Evolutionary conservation across 768 basidiomycete genomes (phyloP).

Genomic region (Mycena vulgaris): DNA sequence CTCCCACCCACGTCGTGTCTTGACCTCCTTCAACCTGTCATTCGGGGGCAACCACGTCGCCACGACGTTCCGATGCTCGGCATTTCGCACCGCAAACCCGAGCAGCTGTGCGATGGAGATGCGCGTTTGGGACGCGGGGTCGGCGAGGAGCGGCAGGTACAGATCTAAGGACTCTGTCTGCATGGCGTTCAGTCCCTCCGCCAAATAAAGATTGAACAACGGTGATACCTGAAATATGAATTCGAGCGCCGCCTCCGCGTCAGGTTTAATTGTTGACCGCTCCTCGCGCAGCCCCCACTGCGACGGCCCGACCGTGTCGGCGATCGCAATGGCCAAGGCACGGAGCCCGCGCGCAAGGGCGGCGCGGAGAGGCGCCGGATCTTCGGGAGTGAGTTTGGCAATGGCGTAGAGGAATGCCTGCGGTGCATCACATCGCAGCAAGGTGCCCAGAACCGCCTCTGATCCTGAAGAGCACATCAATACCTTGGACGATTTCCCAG

Average conservation of each 20-base stretch:
- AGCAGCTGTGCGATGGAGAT: conserved; percentile 74
- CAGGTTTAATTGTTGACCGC: conserved; percentile 57
- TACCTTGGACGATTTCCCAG: not conserved
- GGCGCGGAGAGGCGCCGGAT: conserved; percentile 59
- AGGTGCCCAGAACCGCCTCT: conserved; percentile 68
- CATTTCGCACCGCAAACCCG: conserved; percentile 64
- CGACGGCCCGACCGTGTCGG: conserved; percentile 80
- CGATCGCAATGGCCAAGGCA: conserved; percentile 69
- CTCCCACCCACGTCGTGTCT: conserved; percentile 82
- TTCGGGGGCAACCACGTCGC: conserved; percentile 74
- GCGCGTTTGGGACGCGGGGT: conserved; percentile 57
- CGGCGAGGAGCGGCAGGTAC: conserved; percentile 74
- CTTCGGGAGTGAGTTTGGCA: conserved; percentile 59
- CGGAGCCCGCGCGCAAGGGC: conserved; percentile 78
- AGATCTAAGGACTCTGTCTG: conserved; percentile 76
- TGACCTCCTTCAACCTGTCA: conserved; percentile 70
- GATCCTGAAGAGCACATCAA: conserved; percentile 62
- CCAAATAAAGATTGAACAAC: not conserved
- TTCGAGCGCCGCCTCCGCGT: conserved; percentile 72
- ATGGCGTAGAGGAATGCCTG: conserved; percentile 76
- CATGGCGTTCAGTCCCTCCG: not conserved
- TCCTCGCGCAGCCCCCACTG: conserved; percentile 74
- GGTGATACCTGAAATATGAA: conserved; percentile 70
- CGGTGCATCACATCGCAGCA: conserved; percentile 72
- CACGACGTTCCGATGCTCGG: conserved; percentile 64